These are phyloP conservation scores for Dothistroma septosporum DNA, from an alignment of 2,329 filamentous ascomycete genomes.

Conservation along the genomic window DNA sequence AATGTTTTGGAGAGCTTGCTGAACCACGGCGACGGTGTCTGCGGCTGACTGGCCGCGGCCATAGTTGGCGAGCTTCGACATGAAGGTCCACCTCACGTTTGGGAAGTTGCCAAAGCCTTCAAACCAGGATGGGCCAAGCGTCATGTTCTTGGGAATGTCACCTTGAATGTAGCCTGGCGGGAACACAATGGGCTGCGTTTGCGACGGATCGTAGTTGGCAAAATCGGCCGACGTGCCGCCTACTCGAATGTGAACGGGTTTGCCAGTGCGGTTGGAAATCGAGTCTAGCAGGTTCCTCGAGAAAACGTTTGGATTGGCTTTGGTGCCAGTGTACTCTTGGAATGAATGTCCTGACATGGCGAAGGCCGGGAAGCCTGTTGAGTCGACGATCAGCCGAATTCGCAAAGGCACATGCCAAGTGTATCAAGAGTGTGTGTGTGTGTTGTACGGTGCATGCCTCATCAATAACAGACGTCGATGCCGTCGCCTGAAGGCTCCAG, in stretches of 20 bases:
- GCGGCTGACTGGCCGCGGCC: not conserved
- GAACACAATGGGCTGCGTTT: slow-evolving; percentile 5
- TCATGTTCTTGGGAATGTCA: slow-evolving; percentile 11
- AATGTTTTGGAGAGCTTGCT: slow-evolving; percentile 14
- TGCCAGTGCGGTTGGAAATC: slow-evolving; percentile 9
- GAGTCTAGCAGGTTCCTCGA: slow-evolving; percentile 12
- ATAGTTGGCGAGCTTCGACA: slow-evolving; percentile 13
- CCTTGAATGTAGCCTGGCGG: slow-evolving; percentile 3
- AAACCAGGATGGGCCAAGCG: slow-evolving; percentile 15
- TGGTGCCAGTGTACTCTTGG: slow-evolving; percentile 17
- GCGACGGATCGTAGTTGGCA: slow-evolving; percentile 7
- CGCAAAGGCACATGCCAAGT: not conserved
- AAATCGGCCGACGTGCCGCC: slow-evolving; percentile 17
- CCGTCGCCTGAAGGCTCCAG: not conserved
- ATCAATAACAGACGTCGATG: not conserved
- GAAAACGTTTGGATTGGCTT: slow-evolving; percentile 13
- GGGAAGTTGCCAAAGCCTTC: slow-evolving; percentile 13
- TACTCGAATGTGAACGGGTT: slow-evolving; percentile 14
- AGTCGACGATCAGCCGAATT: not conserved
- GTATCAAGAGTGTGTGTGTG: not conserved
- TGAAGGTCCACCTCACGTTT: slow-evolving; percentile 12
- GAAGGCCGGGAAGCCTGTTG: slow-evolving; percentile 4
- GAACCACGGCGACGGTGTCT: slow-evolving; percentile 10
- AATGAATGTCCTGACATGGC: slow-evolving; percentile 15
- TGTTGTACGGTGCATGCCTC: not conserved